Evolutionary conservation across 73 alveolate species (phyloP), one percentile per base, ranked within the genome.

Genomic region (Symbiodinium pilosum): DNA sequence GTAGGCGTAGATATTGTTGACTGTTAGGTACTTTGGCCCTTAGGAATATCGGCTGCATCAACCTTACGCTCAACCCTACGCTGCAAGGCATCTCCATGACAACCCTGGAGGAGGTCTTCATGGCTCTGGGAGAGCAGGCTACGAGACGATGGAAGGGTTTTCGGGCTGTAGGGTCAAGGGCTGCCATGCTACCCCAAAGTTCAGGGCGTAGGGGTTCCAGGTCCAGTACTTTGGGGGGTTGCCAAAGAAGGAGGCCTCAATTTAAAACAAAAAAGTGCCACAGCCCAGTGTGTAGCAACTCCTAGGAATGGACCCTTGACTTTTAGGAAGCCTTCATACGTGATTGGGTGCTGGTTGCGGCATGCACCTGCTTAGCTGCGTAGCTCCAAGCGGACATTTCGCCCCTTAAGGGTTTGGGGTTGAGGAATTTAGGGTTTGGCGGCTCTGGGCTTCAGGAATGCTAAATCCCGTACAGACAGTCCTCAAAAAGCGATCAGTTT

Each of bases 41-140:
- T n/a, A n/a, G n/a, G n/a, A n/a, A n/a, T n/a, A n/a, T n/a, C n/a
- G n/a, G n/a, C n/a, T n/a, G n/a, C n/a, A n/a, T n/a, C n/a, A n/a
- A n/a, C n/a, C n/a, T n/a, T n/a, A n/a, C n/a, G n/a, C n/a, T n/a
- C n/a, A n/a, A n/a, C n/a, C n/a, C n/a, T 14, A 47, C 59, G 59
- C 14, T 14, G 6, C 64, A 41, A 91, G 93, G 99, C 85, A 52
- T 93, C 26, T 93, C 99, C 83, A 99, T 99, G 99, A 95, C 99
- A 30, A 98, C 99, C 40, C 94, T 99, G 44, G 99, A 99, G 93
- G 99, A 99, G 95, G 99, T 99, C 24, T 99, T 99, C 98, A 92
- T 99, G 85, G 99, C 94, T 56, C 99, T 99, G 43, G 99, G 99
- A 14, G 99, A 98, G 86, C 91, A 99, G 98, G 93, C 87, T 7